These are phyloP conservation scores for Pichia scutulata DNA, from an alignment of 805 yeast species.

Conservation along the genomic window DNA sequence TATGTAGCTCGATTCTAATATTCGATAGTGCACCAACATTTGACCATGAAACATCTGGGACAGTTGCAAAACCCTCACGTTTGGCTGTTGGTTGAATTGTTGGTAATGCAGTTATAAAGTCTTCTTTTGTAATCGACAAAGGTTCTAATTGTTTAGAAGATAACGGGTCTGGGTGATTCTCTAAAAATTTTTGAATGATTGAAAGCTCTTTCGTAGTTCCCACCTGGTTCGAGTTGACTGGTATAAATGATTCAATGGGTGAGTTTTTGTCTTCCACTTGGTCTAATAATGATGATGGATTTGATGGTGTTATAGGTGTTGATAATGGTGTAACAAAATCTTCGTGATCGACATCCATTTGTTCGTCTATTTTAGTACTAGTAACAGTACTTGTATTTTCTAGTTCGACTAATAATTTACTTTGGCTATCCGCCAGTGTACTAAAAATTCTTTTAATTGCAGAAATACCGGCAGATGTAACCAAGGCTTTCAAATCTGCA, in stretches of 20 bases:
- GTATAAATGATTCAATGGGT: background rate
- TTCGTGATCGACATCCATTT: constrained; percentile 5
- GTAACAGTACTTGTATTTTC: constrained; percentile 5
- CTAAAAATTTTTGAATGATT: constrained; percentile 64
- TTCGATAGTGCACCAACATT: constrained; percentile 83
- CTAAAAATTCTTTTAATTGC: constrained; percentile 90
- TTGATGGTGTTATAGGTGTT: constrained; percentile 4
- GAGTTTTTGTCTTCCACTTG: background rate
- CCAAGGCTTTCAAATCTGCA: constrained; percentile 90
- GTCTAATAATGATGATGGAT: background rate
- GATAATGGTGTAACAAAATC: constrained; percentile 5
- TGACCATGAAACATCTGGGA: constrained; percentile 95
- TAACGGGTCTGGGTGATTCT: constrained; percentile 72
- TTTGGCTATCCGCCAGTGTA: constrained; percentile 33
- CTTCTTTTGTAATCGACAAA: constrained; percentile 66
- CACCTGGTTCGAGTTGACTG: background rate
- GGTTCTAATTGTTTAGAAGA: constrained; percentile 69
- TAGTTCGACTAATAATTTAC: constrained; percentile 26
- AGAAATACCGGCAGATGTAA: constrained; percentile 89
- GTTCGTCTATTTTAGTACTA: background rate
- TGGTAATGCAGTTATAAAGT: constrained; percentile 80
- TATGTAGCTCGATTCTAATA: constrained; percentile 82
- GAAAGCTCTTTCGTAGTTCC: constrained; percentile 27
- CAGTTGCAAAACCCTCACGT: constrained; percentile 97
- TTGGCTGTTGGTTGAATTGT: constrained; percentile 95